A percentile compares a stretch with the other conserved stretches of the same genome.
Evolutionary conservation across 1,284 basidiomycete genomes (phyloP).

Genomic region (Phlebopus sp.): DNA sequence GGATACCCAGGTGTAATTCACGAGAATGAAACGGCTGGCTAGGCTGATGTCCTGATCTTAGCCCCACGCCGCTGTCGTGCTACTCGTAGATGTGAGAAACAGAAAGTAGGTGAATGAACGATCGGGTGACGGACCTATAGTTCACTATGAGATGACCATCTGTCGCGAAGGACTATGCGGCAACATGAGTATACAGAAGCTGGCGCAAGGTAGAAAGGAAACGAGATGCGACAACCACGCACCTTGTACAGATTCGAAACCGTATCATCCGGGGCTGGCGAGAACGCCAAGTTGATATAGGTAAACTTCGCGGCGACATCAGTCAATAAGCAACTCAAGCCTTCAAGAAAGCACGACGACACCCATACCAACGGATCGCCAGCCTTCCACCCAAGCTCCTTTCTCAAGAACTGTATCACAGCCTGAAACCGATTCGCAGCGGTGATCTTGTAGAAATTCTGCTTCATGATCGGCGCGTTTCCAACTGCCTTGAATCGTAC

Average conservation of each 20-base stretch:
- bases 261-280: constrained; percentile 81
- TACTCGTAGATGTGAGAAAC: constrained; percentile 20
- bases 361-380: constrained; percentile 81
- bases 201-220: not conserved
- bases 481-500: constrained; percentile 99
- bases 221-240: constrained; percentile 11
- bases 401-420: constrained; percentile 91
- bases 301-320: constrained; percentile 66
- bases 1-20: not conserved
- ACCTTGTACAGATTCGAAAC: constrained; percentile 88
- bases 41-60: constrained; percentile 28
- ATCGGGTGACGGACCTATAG: constrained; percentile 70
- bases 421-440: constrained; percentile 94
- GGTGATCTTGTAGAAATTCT: constrained; percentile 98
- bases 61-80: constrained; percentile 74
- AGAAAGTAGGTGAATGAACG: not conserved
- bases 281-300: constrained; percentile 97
- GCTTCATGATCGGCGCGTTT: constrained; percentile 97
- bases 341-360: not conserved
- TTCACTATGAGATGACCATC: constrained; percentile 95
- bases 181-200: not conserved
- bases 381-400: constrained; percentile 86
- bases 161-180: constrained; percentile 78
- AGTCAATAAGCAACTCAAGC: not conserved
- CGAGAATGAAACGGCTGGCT: not conserved